Evolutionary conservation across 1,284 basidiomycete genomes (phyloP), one percentile per base, ranked within the genome.

Genomic region (Tilletia walkeri): DNA sequence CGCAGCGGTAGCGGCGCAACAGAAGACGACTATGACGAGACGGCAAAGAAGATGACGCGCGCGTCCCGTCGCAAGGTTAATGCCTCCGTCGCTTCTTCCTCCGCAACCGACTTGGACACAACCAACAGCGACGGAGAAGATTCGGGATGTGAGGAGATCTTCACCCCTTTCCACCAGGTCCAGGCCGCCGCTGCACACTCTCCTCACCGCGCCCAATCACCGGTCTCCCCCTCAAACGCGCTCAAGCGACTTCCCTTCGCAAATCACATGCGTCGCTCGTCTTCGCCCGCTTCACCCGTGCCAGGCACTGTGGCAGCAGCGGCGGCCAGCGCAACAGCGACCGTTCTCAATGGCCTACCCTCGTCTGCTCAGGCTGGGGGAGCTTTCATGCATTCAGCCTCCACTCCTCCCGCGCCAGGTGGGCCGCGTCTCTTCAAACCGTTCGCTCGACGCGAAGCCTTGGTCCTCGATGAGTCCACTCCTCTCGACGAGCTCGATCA

Each of bases 381-480:
- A 5, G 30, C 59, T 16, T n/a, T n/a, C 1, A 49, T 49, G 12
- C 50, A 18, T 7, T 24, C 50, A 24, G n/a, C 9, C n/a, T 24
- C 9, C 50, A 53, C 7, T 24, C 20, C 54, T 14, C 20, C 34
- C 10, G 20, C 20, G 54, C 54, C 34, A 24, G 6, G 34, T 18
- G 59, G 34, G 18, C 59, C 59, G 30, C 34, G 59, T 6, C 59
- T 63, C 7, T 63, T 63, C 59, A 63, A 63, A 34, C 59, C 59
- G 3, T 63, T 39, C 20, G 59, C 59, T 7, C 59, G 59, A 39
- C 59, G 59, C 30, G 59, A 63, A 41, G 59, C 59, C 5, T 34
- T 63, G 10, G 59, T 63, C 59, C 59, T 63, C 34, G 59, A 63
- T 41, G 34, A 63, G n/a, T 63, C 59, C 12, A 39, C 59, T n/a